Evolutionary conservation across 257 asterid species (phyloP).

Genomic region (Nicotiana benthamiana): DNA sequence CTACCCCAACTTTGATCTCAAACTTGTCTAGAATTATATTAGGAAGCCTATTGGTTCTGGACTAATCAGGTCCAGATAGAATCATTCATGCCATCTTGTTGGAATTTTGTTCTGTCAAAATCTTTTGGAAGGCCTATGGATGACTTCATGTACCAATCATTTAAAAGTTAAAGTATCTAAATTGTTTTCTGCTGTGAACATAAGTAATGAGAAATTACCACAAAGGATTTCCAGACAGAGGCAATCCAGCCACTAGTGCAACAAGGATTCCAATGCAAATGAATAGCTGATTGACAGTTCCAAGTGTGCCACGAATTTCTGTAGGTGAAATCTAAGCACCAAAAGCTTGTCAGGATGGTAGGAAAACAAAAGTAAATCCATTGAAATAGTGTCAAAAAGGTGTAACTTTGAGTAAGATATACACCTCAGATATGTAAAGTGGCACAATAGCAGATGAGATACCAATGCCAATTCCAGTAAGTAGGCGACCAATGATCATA

Average conservation of each 20-base stretch:
- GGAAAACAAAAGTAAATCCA: not conserved
- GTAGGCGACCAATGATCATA: slow-evolving; percentile 85
- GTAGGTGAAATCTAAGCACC: slow-evolving; percentile 76
- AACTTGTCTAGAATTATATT: not conserved
- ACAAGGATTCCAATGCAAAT: slow-evolving; percentile 89
- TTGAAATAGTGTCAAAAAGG: not conserved
- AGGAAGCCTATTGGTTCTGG: not conserved
- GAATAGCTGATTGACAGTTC: slow-evolving; percentile 86
- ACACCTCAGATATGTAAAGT: slow-evolving; percentile 96
- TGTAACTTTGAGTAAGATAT: not conserved
- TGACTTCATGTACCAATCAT: not conserved
- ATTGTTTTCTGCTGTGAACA: not conserved
- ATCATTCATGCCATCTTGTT: not conserved
- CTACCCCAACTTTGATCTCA: not conserved
- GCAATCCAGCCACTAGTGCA: slow-evolving; percentile 89
- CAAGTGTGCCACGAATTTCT: slow-evolving; percentile 92
- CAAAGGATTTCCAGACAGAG: slow-evolving; percentile 76
- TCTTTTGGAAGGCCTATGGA: not conserved
- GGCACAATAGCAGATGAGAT: slow-evolving; percentile 95
- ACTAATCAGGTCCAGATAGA: not conserved
- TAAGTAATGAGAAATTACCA: slow-evolving; percentile 39
- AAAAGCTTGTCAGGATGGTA: slow-evolving; percentile 18
- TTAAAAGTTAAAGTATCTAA: not conserved
- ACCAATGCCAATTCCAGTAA: slow-evolving; percentile 90
- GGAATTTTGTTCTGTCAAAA: not conserved